phyloP scores from a whole-genome alignment of 1,284 basidiomycete genomes.

The Laetiporus sulphureus region DNA sequence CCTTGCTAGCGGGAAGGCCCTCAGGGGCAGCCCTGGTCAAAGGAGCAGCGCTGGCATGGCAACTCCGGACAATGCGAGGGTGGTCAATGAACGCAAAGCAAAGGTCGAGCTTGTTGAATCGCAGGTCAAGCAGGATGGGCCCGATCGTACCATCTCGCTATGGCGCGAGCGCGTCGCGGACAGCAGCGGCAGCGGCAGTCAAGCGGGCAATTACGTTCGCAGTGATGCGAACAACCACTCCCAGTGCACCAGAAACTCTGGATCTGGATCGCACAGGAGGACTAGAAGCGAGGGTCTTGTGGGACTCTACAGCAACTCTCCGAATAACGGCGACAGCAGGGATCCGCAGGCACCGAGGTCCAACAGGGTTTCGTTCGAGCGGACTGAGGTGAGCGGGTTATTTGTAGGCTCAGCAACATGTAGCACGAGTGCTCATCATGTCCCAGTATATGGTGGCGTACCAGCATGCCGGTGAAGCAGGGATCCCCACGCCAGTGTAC shows the following conservation, averaged over 20 bases:
- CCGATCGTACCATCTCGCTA: slow-evolving; percentile 29
- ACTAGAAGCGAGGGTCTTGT: slow-evolving; percentile 15
- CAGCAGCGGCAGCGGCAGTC: slow-evolving; percentile 16
- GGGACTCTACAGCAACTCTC: no score
- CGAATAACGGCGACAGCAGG: slow-evolving; percentile 7
- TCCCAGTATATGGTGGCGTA: slow-evolving; percentile 25
- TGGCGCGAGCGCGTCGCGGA: slow-evolving; percentile 32
- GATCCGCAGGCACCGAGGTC: slow-evolving; percentile 11
- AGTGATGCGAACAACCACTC: slow-evolving; percentile 16
- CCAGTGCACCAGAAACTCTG: slow-evolving; percentile 19
- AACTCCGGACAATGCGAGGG: slow-evolving; percentile 18
- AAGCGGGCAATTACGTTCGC: slow-evolving; percentile 10
- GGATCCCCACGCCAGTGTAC: slow-evolving; percentile 12
- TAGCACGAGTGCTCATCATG: not conserved
- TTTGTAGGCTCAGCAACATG: no score
- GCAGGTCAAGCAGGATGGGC: slow-evolving; percentile 28
- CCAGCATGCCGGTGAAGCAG: slow-evolving; percentile 14
- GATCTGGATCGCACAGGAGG: slow-evolving; percentile 16
- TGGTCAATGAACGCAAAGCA: slow-evolving; percentile 21
- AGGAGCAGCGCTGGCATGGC: slow-evolving; percentile 3
- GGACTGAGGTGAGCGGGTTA: slow-evolving; percentile 22
- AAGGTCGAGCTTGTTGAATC: slow-evolving; percentile 27
- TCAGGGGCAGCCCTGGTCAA: not conserved
- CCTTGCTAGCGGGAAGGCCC: not conserved
- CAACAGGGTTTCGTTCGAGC: slow-evolving; percentile 19